These are phyloP conservation scores for Diaporthe australafricana DNA, from an alignment of 2,329 filamentous ascomycete genomes.

Conservation along the genomic window DNA sequence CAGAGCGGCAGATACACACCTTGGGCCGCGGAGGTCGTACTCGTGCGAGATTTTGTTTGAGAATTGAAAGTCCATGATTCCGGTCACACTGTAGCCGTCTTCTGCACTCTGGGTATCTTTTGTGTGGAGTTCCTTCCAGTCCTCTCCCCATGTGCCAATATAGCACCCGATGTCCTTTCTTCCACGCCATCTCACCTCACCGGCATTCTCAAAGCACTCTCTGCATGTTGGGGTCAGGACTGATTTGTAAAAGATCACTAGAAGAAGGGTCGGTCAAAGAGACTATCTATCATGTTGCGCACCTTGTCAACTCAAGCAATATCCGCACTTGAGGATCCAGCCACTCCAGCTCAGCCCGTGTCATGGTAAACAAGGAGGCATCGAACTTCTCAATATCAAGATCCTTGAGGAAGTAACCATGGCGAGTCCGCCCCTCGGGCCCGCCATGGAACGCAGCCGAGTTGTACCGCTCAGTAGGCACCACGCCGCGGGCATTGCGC, in stretches of 20 bases:
- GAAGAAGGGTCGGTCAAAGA: no score
- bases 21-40: conserved; percentile 47
- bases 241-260: no score
- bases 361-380: conserved; percentile 36
- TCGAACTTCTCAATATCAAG: conserved; percentile 30
- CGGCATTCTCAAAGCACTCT: conserved; percentile 40
- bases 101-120: neutral
- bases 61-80: neutral
- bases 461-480: conserved; percentile 42
- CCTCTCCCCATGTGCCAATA: conserved; percentile 42
- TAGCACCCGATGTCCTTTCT: conserved; percentile 40
- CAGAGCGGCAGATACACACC: no score
- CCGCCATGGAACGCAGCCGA: conserved; percentile 39
- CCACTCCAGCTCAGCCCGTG: conserved; percentile 22
- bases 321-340: conserved; percentile 39
- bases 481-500: conserved; percentile 38
- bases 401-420: conserved; percentile 36
- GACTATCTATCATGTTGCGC: no score
- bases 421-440: conserved; percentile 45
- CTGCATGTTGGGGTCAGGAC: no score
- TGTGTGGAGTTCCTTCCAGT: conserved; percentile 37
- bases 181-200: conserved; percentile 38
- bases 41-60: conserved; percentile 44
- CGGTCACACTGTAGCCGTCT: neutral
- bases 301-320: conserved; percentile 39